Evolutionary conservation across 148 eudicot genomes (phyloP).

Genomic region (Pharnaceum exiguum): DNA sequence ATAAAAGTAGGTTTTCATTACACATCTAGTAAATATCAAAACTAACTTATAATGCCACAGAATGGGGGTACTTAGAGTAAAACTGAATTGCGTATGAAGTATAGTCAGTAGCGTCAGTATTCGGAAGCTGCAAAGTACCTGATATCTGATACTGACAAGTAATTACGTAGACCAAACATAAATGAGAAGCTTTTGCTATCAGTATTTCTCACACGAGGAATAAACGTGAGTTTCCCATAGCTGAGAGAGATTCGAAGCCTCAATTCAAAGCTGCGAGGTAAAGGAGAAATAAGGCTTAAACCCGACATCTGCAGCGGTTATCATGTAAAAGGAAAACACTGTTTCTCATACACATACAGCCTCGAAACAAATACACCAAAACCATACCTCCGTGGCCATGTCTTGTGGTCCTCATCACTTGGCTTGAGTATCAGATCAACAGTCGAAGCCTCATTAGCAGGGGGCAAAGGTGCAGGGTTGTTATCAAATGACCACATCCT

Average conservation of each 20-base stretch:
- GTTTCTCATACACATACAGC: too few species aligned
- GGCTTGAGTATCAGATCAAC: constrained; percentile 67
- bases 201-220: constrained; percentile 74
- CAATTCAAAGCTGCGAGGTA: constrained; percentile 60
- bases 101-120: too few species aligned
- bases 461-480: constrained; percentile 60
- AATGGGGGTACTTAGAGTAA: too few species aligned
- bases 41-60: too few species aligned
- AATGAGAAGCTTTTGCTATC: constrained; percentile 71
- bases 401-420: constrained; percentile 65
- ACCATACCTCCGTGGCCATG: constrained; percentile 64
- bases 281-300: neutral
- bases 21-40: too few species aligned
- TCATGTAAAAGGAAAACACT: too few species aligned
- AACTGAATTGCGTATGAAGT: too few species aligned
- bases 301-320: too few species aligned
- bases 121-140: constrained; percentile 31
- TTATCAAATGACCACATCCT: constrained; percentile 69
- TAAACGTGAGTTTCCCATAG: constrained; percentile 69
- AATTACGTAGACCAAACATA: constrained; percentile 64
- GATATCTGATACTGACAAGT: constrained; percentile 69
- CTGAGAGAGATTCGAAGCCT: constrained; percentile 56
- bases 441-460: constrained; percentile 50
- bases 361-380: neutral
- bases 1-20: constrained; percentile 28